Evolutionary conservation across 2,329 filamentous ascomycete species (phyloP).

Genomic region (Colletotrichum scovillei): DNA sequence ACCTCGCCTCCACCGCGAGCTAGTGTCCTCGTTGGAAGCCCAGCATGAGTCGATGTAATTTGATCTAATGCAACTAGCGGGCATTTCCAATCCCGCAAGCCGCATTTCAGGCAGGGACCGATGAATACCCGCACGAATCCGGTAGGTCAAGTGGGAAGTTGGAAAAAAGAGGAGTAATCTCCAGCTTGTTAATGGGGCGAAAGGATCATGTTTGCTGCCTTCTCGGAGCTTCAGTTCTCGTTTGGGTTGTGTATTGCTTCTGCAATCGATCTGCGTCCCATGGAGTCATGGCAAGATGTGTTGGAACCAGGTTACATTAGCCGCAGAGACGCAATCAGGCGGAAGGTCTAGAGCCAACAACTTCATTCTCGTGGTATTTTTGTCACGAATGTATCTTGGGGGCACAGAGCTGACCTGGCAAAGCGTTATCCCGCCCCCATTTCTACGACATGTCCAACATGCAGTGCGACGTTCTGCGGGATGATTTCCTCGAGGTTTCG

Average conservation of each 20-base stretch:
- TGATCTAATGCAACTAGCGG: neutral
- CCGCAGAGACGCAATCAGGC: neutral
- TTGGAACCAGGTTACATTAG: neutral
- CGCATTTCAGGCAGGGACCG: neutral
- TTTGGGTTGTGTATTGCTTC: neutral
- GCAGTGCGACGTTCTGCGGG: neutral
- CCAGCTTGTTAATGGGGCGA: neutral
- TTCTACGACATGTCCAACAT: neutral
- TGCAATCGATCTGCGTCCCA: neutral
- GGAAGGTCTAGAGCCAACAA: neutral
- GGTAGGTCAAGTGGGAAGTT: neutral
- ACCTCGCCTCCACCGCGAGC: neutral
- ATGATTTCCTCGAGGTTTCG: neutral
- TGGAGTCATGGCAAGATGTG: neutral
- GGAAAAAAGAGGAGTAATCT: neutral
- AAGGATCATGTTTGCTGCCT: neutral
- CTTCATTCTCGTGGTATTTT: neutral
- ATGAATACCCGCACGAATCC: neutral
- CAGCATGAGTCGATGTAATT: neutral
- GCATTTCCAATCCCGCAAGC: neutral
- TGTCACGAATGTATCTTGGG: neutral
- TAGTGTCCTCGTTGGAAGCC: neutral
- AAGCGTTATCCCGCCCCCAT: neutral
- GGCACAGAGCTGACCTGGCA: neutral
- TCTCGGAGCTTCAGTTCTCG: neutral